Base-by-base conservation (phyloP, 2,329 filamentous ascomycete genomes). In the Aspergillus amoenus region DNA sequence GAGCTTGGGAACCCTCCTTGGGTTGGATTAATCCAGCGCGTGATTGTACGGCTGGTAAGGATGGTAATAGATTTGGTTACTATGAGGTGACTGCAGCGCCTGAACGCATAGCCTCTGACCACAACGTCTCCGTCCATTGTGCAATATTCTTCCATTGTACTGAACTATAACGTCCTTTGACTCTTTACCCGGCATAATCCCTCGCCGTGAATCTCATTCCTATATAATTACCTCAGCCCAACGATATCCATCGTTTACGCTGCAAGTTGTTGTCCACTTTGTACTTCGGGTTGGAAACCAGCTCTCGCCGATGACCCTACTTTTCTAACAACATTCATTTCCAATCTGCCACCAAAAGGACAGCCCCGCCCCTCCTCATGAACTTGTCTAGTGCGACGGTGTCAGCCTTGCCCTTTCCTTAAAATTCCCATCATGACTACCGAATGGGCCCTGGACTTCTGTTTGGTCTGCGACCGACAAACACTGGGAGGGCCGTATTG, bases 381-480 rank as follows among this genome's bases (percentile, higher is more conserved):
- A 21, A 34, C 12, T 22, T 7, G 15, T 9, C 27, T 6, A 17
- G 39, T 13, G 34, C 13, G 5, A n/a, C 12, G 37, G 13, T 39
- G 21, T 27, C 18, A 17, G 3, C 27, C 32, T 3, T 21, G 22
- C 12, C 15, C 30, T 11, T 18, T 51, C 5, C n/a, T 18, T 7
- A 13, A 13, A 32, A 27, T 6, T 37, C n/a, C 15, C 51, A 67
- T 18, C 32, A 75, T 75, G 72, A 67, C 73, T 21, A 72, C 71
- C 21, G 69, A 69, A 70, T 96, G 93, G 91, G 90, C 90, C 68
- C 90, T 89, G 75, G 88, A 95, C 77, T 96, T 91, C 84, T 97
- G 93, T 82, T 86, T 97, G 68, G 87, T 89, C 79, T 97, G 93
- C 81, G 93, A 97, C 79, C 88, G 89, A 78, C 90, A 95, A 78